These are phyloP conservation scores for Galerina sulciceps DNA, from an alignment of 768 basidiomycete species.

Conservation along the genomic window DNA sequence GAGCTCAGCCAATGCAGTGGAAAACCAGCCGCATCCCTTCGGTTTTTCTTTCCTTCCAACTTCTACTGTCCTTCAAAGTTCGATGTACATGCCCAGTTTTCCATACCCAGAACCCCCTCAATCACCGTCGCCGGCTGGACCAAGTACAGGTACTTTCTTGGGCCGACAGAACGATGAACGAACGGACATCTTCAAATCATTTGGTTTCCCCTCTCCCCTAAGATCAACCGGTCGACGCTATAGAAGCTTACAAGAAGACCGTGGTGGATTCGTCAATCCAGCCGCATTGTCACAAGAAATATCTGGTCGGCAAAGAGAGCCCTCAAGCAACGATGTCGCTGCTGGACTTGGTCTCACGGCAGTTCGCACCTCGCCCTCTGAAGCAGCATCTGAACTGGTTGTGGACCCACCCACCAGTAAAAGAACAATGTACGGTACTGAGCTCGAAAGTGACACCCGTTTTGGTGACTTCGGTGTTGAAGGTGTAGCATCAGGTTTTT, in stretches of 20 bases:
- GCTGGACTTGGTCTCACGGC: conserved; percentile 46
- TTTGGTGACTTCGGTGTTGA: conserved; percentile 86
- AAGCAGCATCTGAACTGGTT: conserved; percentile 13
- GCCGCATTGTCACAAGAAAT: conserved; percentile 37
- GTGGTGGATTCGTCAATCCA: conserved; percentile 42
- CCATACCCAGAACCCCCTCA: conserved; percentile 61
- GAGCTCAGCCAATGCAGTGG: conserved; percentile 51
- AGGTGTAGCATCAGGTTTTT: conserved; percentile 75
- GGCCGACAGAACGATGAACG: conserved; percentile 36
- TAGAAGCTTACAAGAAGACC: conserved; percentile 34
- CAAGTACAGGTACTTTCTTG: conserved; percentile 26
- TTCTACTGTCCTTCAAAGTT: conserved; percentile 55
- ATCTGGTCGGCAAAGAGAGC: conserved; percentile 28
- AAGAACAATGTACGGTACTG: conserved; percentile 85
- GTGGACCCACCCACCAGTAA: conserved; percentile 44
- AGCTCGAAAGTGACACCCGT: conserved; percentile 79
- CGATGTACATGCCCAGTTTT: conserved; percentile 47
- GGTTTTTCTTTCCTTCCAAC: conserved; percentile 54
- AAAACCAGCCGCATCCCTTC: conserved; percentile 59
- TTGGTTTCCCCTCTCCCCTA: conserved; percentile 47
- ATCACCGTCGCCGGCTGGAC: conserved; percentile 57
- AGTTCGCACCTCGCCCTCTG: conserved; percentile 33
- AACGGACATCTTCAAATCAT: conserved; percentile 49
- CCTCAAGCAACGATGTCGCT: conserved; percentile 51
- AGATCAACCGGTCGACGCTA: conserved; percentile 38